Percentiles rank a stretch among this genome's conserved stretches.
phyloP scores from a whole-genome alignment of 257 asterid genomes.

The Craterostigma plantagineum region DNA sequence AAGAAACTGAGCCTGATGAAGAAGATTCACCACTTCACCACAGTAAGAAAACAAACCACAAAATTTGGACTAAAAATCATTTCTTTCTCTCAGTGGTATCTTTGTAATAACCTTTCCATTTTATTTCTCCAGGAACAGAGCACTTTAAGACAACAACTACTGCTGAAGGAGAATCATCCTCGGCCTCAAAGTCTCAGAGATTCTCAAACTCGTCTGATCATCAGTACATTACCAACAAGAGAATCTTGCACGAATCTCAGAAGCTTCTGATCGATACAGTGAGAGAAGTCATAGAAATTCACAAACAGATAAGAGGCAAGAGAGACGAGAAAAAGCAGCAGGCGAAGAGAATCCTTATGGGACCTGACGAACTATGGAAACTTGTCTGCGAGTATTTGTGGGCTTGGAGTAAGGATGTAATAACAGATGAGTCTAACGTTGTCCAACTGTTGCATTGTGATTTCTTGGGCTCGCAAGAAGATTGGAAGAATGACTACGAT shows the following conservation, averaged over 20 bases:
- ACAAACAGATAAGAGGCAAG: too few relatives aligned
- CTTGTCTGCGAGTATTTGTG: conserved; percentile 38
- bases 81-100: too few relatives aligned
- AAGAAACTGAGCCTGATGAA: conserved; percentile 28
- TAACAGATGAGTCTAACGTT: conserved; percentile 26
- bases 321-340: conserved; percentile 14
- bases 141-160: conserved; percentile 10
- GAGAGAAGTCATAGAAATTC: conserved; percentile 35
- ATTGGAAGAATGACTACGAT: conserved; percentile 19
- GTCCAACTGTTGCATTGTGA: conserved; percentile 17
- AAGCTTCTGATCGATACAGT: conserved; percentile 48
- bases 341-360: conserved; percentile 27
- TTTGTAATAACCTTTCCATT: too few relatives aligned
- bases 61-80: too few relatives aligned
- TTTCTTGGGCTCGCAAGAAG: conserved; percentile 18
- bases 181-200: conserved; percentile 14
- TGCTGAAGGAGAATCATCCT: conserved; percentile 12
- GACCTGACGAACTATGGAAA: conserved; percentile 53
- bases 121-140: too few relatives aligned
- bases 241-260: conserved; percentile 25
- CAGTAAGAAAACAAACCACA: conserved; percentile 11
- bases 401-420: conserved; percentile 50
- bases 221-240: conserved; percentile 43
- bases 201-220: conserved; percentile 8
- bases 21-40: conserved; percentile 19